Evolutionary conservation across 2,329 filamentous ascomycete genomes (phyloP).

Genomic region (Alternaria infectoria): DNA sequence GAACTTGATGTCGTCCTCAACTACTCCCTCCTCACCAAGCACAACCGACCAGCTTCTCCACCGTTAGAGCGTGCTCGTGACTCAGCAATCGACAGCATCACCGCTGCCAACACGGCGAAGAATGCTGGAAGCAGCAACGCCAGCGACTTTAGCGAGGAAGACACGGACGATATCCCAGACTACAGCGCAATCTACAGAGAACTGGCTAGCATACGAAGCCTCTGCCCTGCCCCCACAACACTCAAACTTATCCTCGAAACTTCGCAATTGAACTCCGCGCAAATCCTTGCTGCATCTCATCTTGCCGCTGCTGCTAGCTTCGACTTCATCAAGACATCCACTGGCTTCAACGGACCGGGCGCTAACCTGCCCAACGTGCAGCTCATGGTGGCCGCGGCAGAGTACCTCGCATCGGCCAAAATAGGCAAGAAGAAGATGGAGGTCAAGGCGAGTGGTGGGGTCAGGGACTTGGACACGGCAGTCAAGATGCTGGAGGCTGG

Average conservation of each 20-base stretch:
- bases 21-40: conserved; percentile 53
- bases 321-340: conserved; percentile 67
- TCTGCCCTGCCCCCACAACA: conserved; percentile 52
- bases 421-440: conserved; percentile 48
- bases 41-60: conserved; percentile 23
- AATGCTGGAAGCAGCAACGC: conserved; percentile 22
- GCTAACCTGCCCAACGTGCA: conserved; percentile 60
- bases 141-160: conserved; percentile 5
- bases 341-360: conserved; percentile 63
- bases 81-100: conserved; percentile 43
- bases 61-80: conserved; percentile 19
- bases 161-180: conserved; percentile 40
- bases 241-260: conserved; percentile 67
- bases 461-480: conserved; percentile 59
- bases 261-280: conserved; percentile 54
- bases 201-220: conserved; percentile 58
- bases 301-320: conserved; percentile 60
- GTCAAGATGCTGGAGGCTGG: conserved; percentile 63
- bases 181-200: conserved; percentile 61
- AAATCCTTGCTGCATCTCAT: conserved; percentile 62
- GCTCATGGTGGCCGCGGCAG: conserved; percentile 60
- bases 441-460: conserved; percentile 66
- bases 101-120: conserved; percentile 40
- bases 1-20: conserved; percentile 68
- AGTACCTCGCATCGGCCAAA: conserved; percentile 48